phyloP scores from a whole-genome alignment of 1,284 basidiomycete genomes.

The Cystobasidium slooffiae region DNA sequence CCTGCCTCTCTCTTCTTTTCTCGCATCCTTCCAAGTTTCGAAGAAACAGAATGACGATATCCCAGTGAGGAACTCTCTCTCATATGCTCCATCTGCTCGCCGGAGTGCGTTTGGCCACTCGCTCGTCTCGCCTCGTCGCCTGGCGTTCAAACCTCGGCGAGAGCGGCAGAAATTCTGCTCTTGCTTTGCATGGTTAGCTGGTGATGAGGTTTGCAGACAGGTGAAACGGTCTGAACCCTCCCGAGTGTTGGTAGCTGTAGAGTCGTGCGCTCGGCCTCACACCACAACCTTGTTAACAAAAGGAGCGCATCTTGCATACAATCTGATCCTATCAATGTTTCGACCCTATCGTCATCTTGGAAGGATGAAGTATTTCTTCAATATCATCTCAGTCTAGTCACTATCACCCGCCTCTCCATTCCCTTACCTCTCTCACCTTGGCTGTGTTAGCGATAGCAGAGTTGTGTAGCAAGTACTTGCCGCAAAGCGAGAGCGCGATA shows the following conservation, averaged over 20 bases:
- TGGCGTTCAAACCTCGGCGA: slow-evolving; percentile 12
- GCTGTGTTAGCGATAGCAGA: background rate
- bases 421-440: background rate
- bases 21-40: slow-evolving; percentile 44
- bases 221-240: slow-evolving; percentile 22
- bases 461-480: too few species aligned
- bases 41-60: slow-evolving; percentile 44
- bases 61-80: slow-evolving; percentile 38
- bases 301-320: slow-evolving; percentile 43
- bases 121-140: slow-evolving; percentile 1
- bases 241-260: slow-evolving; percentile 22
- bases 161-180: background rate
- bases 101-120: slow-evolving; percentile 26
- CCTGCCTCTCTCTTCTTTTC: slow-evolving; percentile 1
- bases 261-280: slow-evolving; percentile 44
- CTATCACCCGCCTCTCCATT: background rate
- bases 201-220: slow-evolving; percentile 17
- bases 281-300: slow-evolving; percentile 42
- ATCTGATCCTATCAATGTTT: slow-evolving; percentile 32
- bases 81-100: slow-evolving; percentile 5
- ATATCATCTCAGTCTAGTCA: background rate
- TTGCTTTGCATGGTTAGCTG: slow-evolving; percentile 9
- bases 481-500: too few species aligned
- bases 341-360: slow-evolving; percentile 7
- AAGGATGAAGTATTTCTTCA: background rate